A percentile compares a stretch with the other conserved stretches of the same genome.
phyloP scores from a whole-genome alignment of 2,329 filamentous ascomycete species.

The Gaeumannomyces tritici region DNA sequence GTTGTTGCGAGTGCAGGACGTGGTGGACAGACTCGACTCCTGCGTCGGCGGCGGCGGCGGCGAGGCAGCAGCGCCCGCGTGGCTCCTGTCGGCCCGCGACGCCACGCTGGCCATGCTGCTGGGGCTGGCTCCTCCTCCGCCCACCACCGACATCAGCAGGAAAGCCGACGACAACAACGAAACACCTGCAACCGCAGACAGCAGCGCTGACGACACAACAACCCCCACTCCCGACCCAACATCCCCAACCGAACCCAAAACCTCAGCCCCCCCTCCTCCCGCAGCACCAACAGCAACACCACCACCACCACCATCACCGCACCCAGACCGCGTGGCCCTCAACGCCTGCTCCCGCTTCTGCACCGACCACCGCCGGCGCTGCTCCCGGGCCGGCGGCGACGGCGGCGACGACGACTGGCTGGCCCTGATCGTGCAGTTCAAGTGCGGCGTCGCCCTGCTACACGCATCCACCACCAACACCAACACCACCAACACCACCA shows the following conservation, averaged over 20 bases:
- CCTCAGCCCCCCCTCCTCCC: too few relatives aligned
- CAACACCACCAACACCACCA: slow-evolving; percentile 17
- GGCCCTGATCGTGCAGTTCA: slow-evolving; percentile 19
- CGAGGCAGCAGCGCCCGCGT: not conserved
- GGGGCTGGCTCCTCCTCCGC: not conserved
- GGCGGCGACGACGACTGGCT: slow-evolving; percentile 14
- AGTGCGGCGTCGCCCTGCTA: slow-evolving; percentile 23
- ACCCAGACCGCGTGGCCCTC: not conserved
- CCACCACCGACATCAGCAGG: not conserved
- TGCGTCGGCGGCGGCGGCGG: not conserved
- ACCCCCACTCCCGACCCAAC: too few relatives aligned
- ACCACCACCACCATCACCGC: too few relatives aligned
- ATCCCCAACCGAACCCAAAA: too few relatives aligned
- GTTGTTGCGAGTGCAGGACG: too few relatives aligned
- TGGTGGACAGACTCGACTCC: not conserved
- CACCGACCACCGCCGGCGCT: not conserved
- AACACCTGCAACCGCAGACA: too few relatives aligned
- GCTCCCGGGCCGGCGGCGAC: not conserved
- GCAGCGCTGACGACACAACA: too few relatives aligned
- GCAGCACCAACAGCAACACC: too few relatives aligned
- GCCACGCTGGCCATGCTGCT: not conserved
- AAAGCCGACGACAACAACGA: not conserved
- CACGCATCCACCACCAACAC: slow-evolving; percentile 21
- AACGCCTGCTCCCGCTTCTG: not conserved
- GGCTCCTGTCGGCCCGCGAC: not conserved